Evolutionary conservation across 2,329 filamentous ascomycete genomes (phyloP), one percentile per base, ranked within the genome.

Genomic region (Nothomitra cinnamomea): DNA sequence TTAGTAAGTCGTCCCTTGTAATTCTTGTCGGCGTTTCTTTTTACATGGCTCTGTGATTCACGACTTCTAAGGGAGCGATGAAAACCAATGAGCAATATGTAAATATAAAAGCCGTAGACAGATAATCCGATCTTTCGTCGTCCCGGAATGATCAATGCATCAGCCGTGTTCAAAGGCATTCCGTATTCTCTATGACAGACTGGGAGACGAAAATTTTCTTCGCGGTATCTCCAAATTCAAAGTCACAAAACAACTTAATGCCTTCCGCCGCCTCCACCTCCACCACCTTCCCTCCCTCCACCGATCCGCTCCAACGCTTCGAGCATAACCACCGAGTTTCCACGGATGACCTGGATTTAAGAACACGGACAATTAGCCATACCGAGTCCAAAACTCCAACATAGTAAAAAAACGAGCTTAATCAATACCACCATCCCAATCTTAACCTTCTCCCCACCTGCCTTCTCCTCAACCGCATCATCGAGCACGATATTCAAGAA

Each of bases 401-500:
- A 55, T 5, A 54, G 3, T 35, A 8, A n/a, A 21, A 38, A 17
- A 5, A 28, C 6, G 15, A 13, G 17, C 43, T 45, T 48, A 13
- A 5, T 57, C 77, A 83, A 59, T 79, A 88, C 90, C 57, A 94
- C 86, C 84, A 94, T 95, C 66, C 92, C 92, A 56, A 96, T 76
- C 62, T 82, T 79, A 60, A 85, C 81, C 71, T 95, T 95, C 72
- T 94, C 88, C 56, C 88, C 88, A 57, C 86, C 86, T 19, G 84
- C 77, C 69, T 94, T 95, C 74, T 95, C 89, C 69, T 98, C 92
- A 48, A 95, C 81, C 19, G 92, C 90, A 62, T 98, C 92, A 68
- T 98, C 94, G 22, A 98, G 79, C 43, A 98, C 92, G 65, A 98
- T 88, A 72, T 98, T 98, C 65, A 98, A 75, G 72, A 96, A 98